These are phyloP conservation scores for Quercus tomentella DNA, from an alignment of 331 rosid species.

Conservation along the genomic window DNA sequence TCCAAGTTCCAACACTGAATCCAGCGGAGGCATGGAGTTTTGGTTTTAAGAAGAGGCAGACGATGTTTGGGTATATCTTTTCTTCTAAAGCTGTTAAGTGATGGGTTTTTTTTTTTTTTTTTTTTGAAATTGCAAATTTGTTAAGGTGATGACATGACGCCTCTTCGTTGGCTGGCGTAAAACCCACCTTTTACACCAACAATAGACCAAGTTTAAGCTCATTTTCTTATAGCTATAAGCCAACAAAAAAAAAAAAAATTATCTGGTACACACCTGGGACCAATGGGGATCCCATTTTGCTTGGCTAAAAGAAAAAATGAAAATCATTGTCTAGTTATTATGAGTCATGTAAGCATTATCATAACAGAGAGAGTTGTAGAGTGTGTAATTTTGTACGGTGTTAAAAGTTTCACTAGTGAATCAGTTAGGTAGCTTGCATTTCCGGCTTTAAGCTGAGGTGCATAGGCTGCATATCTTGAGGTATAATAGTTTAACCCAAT, in stretches of 20 bases:
- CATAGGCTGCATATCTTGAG: conserved; percentile 31
- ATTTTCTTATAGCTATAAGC: too few relatives aligned
- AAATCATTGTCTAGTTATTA: neutral
- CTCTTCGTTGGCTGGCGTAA: too few relatives aligned
- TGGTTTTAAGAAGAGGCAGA: too few relatives aligned
- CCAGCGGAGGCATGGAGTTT: too few relatives aligned
- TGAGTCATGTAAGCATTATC: neutral
- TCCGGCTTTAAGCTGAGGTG: neutral
- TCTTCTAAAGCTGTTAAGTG: too few relatives aligned
- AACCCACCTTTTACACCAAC: too few relatives aligned
- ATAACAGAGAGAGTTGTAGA: neutral
- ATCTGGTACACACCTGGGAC: conserved; percentile 29
- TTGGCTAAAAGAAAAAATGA: conserved; percentile 15
- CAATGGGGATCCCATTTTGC: conserved; percentile 52
- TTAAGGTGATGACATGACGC: too few relatives aligned
- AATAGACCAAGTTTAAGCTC: too few relatives aligned
- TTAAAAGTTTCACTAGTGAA: conserved; percentile 26
- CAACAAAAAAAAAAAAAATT: neutral
- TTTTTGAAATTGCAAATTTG: too few relatives aligned
- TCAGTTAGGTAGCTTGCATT: conserved; percentile 22
- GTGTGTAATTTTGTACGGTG: conserved; percentile 18
- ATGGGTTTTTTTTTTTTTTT: too few relatives aligned
- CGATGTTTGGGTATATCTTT: too few relatives aligned
- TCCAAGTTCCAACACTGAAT: too few relatives aligned
- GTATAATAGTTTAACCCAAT: conserved; percentile 71